Evolutionary conservation across 345 rosid species (phyloP), one percentile per base, ranked within the genome.

Genomic region (Rhodomyrtus tomentosa): DNA sequence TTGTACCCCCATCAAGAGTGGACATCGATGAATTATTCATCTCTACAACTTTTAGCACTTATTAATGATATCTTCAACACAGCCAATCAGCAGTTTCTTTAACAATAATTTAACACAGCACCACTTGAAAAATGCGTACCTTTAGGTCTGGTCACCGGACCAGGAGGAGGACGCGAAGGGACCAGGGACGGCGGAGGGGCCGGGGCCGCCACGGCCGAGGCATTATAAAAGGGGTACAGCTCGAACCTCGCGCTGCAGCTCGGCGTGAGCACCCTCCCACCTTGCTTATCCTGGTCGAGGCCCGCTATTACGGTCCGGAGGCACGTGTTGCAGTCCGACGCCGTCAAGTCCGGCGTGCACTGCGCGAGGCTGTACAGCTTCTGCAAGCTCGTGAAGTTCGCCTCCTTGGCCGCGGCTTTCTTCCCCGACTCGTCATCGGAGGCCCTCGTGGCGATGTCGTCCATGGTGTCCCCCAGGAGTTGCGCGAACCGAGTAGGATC

Each of bases 321-420:
- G 87, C 96, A 94, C 3, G 21, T 22, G 9, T 36, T 32, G 81
- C 96, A 93, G 6, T 90, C 89, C 27, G 22, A 1, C 38, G 79
- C 85, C 21, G 88, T 55, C 59, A 94, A 59, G 82, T 94, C 94
- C 38, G 72, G 72, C 36, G 72, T 58, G 72, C 72, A 58, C 20
- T 58, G 72, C 9, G 36, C 72, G 6, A 90, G 81, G 3, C 88
- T 87, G 56, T 85, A 90, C 74, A 93, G 11, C 21, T 52, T 84
- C 68, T 50, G 85, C 55, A 83, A 88, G 12, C n/a, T 29, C 0
- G 88, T 86, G 22, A 73, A 89, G 27, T 83, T 82, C 6, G 74
- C 85, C 50, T 87, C 73, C 1, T 82, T 86, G 2, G 27, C 55
- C 27, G 54, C 82, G 0, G 14, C 29, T 6, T 25, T 80, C 24